phyloP scores from a whole-genome alignment of 768 basidiomycete species.

The Lentinus tigrinus region DNA sequence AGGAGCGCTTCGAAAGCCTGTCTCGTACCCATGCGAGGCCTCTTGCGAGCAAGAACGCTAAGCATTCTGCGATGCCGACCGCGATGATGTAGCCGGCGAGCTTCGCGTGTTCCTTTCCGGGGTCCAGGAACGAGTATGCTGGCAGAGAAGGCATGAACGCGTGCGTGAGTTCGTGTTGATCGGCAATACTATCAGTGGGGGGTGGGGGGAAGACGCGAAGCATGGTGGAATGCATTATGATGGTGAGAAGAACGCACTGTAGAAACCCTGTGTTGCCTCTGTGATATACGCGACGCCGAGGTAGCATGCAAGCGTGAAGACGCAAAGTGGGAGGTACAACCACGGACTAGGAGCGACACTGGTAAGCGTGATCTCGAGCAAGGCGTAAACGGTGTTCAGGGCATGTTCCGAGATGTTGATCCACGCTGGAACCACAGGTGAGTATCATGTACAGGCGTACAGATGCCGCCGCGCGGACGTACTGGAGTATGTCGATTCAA shows the following conservation, averaged over 20 bases:
- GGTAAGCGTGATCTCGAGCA: constrained; percentile 59
- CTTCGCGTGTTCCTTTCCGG: constrained; percentile 37
- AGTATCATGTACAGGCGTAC: too few species aligned
- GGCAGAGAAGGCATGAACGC: not conserved
- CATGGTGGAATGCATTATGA: not conserved
- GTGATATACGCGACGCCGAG: constrained; percentile 72
- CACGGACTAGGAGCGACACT: constrained; percentile 53
- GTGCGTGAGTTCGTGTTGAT: too few species aligned
- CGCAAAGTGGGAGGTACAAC: constrained; percentile 43
- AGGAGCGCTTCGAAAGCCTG: constrained; percentile 26
- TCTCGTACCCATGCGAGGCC: constrained; percentile 40
- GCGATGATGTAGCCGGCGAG: constrained; percentile 66
- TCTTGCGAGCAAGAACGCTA: constrained; percentile 53
- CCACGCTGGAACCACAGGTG: constrained; percentile 43
- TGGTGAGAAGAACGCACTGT: constrained; percentile 46
- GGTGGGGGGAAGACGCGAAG: not conserved
- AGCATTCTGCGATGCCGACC: constrained; percentile 47
- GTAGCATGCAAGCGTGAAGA: constrained; percentile 55
- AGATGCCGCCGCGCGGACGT: too few species aligned
- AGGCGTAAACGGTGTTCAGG: constrained; percentile 54
- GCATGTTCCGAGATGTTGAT: constrained; percentile 58
- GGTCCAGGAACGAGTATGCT: constrained; percentile 71
- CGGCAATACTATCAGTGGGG: not conserved
- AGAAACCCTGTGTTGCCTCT: constrained; percentile 56
- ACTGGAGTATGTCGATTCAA: constrained; percentile 40